Evolutionary conservation across 1,139 yeast genomes (phyloP), one percentile per base, ranked within the genome.

Genomic region (Taphrina betulina): DNA sequence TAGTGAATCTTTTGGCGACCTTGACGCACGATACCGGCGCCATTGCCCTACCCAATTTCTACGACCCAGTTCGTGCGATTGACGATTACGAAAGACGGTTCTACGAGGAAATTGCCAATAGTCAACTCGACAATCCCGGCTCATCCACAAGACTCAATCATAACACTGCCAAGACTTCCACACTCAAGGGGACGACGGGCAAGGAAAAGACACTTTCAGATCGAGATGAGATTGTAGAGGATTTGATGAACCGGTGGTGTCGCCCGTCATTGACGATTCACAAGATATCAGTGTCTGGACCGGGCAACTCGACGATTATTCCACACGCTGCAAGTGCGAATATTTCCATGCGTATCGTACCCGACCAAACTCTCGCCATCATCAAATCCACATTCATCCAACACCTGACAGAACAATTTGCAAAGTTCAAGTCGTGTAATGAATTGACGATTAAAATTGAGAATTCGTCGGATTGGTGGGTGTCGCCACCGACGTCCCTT

Each of bases 401-500:
- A 0, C 81, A 75, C 64, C 66, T 92, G 43, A 63, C 72, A 0
- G 64, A 68, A 0, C 67, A 72, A 48, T 85, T 85, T 62, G 62
- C 66, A 0, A 65, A 67, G 7, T 70, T 88, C 45, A 66, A 74
- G 2, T 78, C 94, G 0, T 78, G 76, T 5, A 92, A 92, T 68
- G 74, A 75, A 36, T 66, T 90, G 34, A 14, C 35, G 4, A 26
- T 61, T 20, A 69, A 72, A 16, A 71, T 90, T 19, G 73, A 77
- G 35, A 89, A 88, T 65, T 92, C 85, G 65, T 95, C 95, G 0
- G 97, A 90, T 65, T 95, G 97, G 1, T 92, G 98, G 98, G 72
- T 92, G 10, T 97, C 96, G 3, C 89, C 92, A 63, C 85, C 92
- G 3, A 69, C 75, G 8, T 89, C 85, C 66, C 76, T 76, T 38